Evolutionary conservation across 371 early-diverging fungal genomes (phyloP).

Genomic region (Zychaea mexicana): DNA sequence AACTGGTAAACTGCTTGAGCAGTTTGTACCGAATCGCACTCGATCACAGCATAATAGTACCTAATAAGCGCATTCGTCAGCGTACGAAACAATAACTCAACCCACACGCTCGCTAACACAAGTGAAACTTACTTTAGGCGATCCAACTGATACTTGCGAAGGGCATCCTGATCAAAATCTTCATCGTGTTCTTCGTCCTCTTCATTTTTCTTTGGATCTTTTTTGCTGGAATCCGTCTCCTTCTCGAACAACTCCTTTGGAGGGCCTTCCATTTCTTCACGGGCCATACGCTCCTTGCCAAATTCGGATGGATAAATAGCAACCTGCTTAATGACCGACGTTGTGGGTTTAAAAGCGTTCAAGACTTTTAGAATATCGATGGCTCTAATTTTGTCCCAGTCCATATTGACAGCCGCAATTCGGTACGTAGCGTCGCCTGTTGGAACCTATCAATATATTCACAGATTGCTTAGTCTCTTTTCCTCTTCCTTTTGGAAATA

Average conservation of each 20-base stretch:
- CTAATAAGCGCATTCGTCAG: constrained; percentile 24
- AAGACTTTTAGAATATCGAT: constrained; percentile 88
- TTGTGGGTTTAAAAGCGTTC: constrained; percentile 81
- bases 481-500: constrained; percentile 17
- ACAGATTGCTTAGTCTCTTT: too few species aligned
- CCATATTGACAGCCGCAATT: constrained; percentile 94
- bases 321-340: constrained; percentile 76
- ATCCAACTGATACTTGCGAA: constrained; percentile 95
- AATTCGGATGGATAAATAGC: constrained; percentile 94
- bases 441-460: constrained; percentile 53
- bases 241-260: constrained; percentile 75
- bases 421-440: constrained; percentile 86
- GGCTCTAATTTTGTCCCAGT: constrained; percentile 95
- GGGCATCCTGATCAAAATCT: constrained; percentile 77
- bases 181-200: constrained; percentile 52
- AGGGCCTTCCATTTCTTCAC: constrained; percentile 80
- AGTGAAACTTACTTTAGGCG: constrained; percentile 71
- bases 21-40: constrained; percentile 86
- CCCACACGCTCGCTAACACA: too few species aligned
- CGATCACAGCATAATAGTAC: constrained; percentile 96
- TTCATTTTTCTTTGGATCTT: constrained; percentile 20
- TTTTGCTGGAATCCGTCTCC: constrained; percentile 40
- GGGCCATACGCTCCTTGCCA: constrained; percentile 87
- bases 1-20: constrained; percentile 81
- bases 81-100: too few species aligned